Evolutionary conservation across 192 early-diverging fungal species (phyloP).

Genomic region (Coemansia sp.): DNA sequence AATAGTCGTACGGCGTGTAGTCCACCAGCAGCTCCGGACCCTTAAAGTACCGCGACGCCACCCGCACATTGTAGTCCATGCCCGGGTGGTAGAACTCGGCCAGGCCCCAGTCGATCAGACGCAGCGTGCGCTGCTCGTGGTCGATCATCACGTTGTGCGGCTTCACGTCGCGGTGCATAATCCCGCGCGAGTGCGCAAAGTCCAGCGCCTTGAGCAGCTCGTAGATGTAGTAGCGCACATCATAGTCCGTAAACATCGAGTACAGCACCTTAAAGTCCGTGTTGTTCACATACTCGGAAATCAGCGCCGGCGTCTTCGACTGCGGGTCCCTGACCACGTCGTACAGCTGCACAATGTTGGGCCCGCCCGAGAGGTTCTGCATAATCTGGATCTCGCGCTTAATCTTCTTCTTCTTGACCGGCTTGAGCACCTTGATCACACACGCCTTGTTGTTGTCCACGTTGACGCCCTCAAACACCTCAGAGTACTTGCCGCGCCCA

Average conservation of each 20-base stretch:
- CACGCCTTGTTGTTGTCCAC: constrained; percentile 80
- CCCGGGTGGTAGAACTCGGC: constrained; percentile 99
- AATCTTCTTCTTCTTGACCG: constrained; percentile 99
- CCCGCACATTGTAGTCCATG: constrained; percentile 96
- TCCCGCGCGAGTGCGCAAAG: constrained; percentile 96
- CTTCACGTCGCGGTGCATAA: constrained; percentile 99
- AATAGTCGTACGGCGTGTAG: constrained; percentile 98
- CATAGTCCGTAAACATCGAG: constrained; percentile 89
- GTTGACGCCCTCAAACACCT: constrained; percentile 99
- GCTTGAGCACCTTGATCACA: constrained; percentile 99
- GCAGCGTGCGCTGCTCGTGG: constrained; percentile 88
- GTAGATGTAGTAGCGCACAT: constrained; percentile 95
- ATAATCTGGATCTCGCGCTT: constrained; percentile 99
- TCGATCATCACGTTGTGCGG: constrained; percentile 99
- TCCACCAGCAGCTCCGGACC: constrained; percentile 98
- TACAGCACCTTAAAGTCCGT: constrained; percentile 97
- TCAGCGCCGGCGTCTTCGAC: constrained; percentile 94
- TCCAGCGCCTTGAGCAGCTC: constrained; percentile 97
- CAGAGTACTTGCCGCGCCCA: constrained; percentile 98
- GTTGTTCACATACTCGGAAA: constrained; percentile 98
- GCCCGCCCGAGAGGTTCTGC: constrained; percentile 93
- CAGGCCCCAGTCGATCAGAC: constrained; percentile 98
- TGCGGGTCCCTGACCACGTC: constrained; percentile 96
- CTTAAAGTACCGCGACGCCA: constrained; percentile 99
- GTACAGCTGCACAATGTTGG: constrained; percentile 87